Base-by-base conservation (phyloP, 805 yeast species). In the Lipomyces kockii region DNA sequence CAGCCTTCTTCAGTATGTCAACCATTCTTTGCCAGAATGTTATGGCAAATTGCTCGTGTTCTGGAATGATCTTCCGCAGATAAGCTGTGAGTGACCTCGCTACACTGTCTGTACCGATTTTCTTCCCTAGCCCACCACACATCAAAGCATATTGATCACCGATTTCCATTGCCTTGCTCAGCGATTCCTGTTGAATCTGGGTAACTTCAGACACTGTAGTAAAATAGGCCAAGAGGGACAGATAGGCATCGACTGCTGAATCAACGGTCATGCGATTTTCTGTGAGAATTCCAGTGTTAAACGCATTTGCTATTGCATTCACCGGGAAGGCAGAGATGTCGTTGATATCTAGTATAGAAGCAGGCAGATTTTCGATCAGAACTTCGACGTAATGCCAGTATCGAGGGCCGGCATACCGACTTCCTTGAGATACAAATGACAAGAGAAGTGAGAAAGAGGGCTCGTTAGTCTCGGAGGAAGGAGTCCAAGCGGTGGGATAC, bases 341-440 rank as follows among this genome's bases (percentile, higher is more conserved):
- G 51, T 65, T 57, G 43, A 60, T 52, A 58, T 65, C 49, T 3
- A 69, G 58, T 5, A 59, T 62, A 8, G 12, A 12, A 2, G 29
- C 2, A 1, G 72, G 72, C 20, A 69, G 63, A 52, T 61, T 63
- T 37, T 67, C 62, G 14, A 69, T 49, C 12, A 69, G 54, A 9
- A 63, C 46, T 34, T 68, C 66, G 17, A 64, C 17, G 34, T 49
- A 39, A 12, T 53, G 61, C 72, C 72, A 69, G 29, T 49, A 69
- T 27, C 61, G 56, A 2, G 61, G 62, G 0, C 70, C 70, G 2
- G 68, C 35, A 46, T 59, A 60, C 11, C 64, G 61, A 54, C 72
- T 69, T n/a, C 72, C 72, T 29, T 64, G 54, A 8, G 71, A 58
- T 12, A 67, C 34, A 22, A 69, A 69, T 2, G 46, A 20, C 12